phyloP scores from a whole-genome alignment of 306 rosid genomes.

The Dalbergia oliveri region DNA sequence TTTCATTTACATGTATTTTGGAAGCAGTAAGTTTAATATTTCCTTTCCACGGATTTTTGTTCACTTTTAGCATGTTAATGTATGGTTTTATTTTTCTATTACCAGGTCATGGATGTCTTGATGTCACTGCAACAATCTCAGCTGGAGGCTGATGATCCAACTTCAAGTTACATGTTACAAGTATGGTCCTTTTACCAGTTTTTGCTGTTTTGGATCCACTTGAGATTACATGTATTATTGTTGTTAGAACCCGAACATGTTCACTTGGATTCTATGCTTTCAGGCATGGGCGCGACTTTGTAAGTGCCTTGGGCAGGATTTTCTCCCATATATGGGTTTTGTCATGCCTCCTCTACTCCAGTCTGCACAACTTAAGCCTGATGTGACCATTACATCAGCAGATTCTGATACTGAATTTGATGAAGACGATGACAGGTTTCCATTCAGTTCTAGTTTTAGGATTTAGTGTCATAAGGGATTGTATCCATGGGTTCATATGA shows the following conservation, averaged over 20 bases:
- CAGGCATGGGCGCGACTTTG: constrained; percentile 99
- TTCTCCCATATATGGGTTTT: constrained; percentile 94
- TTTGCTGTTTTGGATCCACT: constrained; percentile 21
- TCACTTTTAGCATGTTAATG: constrained; percentile 11
- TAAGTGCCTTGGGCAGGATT: constrained; percentile 98
- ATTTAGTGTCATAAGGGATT: constrained; percentile 29
- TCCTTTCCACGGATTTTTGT: constrained; percentile 6
- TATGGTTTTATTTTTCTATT: constrained; percentile 36
- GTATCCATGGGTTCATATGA: constrained; percentile 35
- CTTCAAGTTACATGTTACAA: constrained; percentile 96
- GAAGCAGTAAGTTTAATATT: constrained; percentile 1
- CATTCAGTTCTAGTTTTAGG: constrained; percentile 19
- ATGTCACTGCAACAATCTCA: constrained; percentile 93
- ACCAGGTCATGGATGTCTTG: constrained; percentile 94
- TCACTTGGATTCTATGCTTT: constrained; percentile 32
- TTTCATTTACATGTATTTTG: neutral
- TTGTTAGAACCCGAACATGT: neutral
- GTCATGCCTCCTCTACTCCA: constrained; percentile 98
- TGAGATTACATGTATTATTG: constrained; percentile 5
- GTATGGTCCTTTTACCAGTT: constrained; percentile 56
- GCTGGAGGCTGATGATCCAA: constrained; percentile 94
- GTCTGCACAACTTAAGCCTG: constrained; percentile 99
- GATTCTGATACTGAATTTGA: constrained; percentile 89
- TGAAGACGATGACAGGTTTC: constrained; percentile 94
- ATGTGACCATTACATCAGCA: constrained; percentile 94